phyloP scores from a whole-genome alignment of 2,329 filamentous ascomycete species.

The Parasarocladium wereldwijsianum region DNA sequence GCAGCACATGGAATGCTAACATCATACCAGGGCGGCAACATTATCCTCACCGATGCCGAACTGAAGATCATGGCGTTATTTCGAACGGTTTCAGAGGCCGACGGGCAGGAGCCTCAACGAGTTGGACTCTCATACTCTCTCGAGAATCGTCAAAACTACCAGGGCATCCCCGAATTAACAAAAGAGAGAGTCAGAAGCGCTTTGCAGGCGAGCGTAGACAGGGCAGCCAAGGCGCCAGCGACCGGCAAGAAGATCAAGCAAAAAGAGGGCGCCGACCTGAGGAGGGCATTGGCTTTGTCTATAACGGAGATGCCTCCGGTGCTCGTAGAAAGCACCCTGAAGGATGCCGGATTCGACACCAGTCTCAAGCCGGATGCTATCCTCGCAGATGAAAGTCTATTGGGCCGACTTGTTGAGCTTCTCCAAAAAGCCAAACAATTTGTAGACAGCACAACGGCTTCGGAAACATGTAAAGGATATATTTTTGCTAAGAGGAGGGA shows the following conservation, averaged over 20 bases:
- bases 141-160: conserved; percentile 71
- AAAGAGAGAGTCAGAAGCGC: conserved; percentile 56
- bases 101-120: conserved; percentile 70
- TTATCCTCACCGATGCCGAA: conserved; percentile 78
- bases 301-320: conserved; percentile 84
- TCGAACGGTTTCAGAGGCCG: conserved; percentile 65
- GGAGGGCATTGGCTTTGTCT: conserved; percentile 66
- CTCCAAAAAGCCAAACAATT: conserved; percentile 57
- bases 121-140: conserved; percentile 67
- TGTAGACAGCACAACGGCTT: conserved; percentile 52
- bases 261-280: conserved; percentile 60
- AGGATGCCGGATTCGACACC: conserved; percentile 54
- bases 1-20: conserved; percentile 5
- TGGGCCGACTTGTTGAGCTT: conserved; percentile 53
- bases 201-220: conserved; percentile 50
- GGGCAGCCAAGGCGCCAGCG: conserved; percentile 30
- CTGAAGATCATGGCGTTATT: conserved; percentile 70
- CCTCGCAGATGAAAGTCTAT: conserved; percentile 45
- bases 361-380: conserved; percentile 53
- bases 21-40: conserved; percentile 58
- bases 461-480: conserved; percentile 59
- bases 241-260: conserved; percentile 47
- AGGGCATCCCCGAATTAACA: conserved; percentile 60
- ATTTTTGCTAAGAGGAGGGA: conserved; percentile 61
- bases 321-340: conserved; percentile 73